These are phyloP conservation scores for Verticillium nubilum DNA, from an alignment of 2,329 filamentous ascomycete species.

Conservation along the genomic window DNA sequence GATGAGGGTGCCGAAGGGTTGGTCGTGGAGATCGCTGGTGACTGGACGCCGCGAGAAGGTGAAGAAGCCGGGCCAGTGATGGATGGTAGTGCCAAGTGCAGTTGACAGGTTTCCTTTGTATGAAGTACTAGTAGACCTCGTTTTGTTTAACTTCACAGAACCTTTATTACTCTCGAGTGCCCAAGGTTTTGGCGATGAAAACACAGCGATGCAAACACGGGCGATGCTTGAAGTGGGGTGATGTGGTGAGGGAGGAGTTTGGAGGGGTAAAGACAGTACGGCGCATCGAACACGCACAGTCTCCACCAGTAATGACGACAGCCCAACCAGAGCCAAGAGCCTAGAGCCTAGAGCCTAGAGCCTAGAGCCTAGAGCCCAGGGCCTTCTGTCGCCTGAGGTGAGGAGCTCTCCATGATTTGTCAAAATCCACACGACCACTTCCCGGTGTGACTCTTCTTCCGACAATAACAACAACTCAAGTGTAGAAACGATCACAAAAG, in stretches of 20 bases:
- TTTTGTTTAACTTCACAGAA: background rate
- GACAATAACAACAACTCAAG: background rate
- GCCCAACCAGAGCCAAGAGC: background rate
- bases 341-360: too few relatives aligned
- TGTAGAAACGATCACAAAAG: background rate
- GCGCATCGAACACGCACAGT: background rate
- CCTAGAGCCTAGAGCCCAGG: too few relatives aligned
- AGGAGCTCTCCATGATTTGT: background rate
- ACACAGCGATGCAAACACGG: too few relatives aligned
- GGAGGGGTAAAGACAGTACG: background rate
- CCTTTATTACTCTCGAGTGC: background rate
- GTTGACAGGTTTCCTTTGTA: background rate
- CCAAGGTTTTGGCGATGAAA: background rate
- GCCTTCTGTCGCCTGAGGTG: background rate
- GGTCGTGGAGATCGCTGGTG: background rate
- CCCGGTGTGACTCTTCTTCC: background rate
- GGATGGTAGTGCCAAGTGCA: background rate
- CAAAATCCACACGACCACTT: background rate
- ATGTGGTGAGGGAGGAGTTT: background rate
- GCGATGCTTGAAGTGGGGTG: too few relatives aligned
- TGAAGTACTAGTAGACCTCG: background rate
- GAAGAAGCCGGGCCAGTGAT: background rate
- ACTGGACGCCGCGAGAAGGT: background rate
- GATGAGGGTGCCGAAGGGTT: slow-evolving; percentile 22
- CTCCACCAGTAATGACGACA: background rate